These are phyloP conservation scores for Nigrospora sphaerica DNA, from an alignment of 2,329 filamentous ascomycete species.

Conservation along the genomic window DNA sequence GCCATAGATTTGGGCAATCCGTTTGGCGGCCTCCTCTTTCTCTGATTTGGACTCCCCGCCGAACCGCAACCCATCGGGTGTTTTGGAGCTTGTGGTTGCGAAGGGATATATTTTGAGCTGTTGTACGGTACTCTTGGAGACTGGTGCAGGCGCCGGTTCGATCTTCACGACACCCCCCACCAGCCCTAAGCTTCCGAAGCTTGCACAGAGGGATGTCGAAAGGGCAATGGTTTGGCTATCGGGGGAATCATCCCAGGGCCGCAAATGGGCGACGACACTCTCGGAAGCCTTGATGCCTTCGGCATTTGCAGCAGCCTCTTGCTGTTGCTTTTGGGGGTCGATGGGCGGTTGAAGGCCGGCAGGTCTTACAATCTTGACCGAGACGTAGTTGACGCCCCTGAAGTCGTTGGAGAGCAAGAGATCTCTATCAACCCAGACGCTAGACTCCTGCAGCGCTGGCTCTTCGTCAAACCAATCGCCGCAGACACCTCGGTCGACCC, in stretches of 20 bases:
- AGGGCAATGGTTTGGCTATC: conserved; percentile 74
- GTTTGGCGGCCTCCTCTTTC: conserved; percentile 67
- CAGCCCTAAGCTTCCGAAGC: conserved; percentile 63
- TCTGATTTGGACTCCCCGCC: conserved; percentile 82
- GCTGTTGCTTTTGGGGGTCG: conserved; percentile 60
- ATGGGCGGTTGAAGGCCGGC: conserved; percentile 65
- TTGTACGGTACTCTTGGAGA: conserved; percentile 58
- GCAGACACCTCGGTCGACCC: conserved; percentile 63
- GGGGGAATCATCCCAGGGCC: conserved; percentile 79
- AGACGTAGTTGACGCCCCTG: conserved; percentile 68
- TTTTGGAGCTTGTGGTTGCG: conserved; percentile 44
- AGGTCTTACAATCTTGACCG: conserved; percentile 81
- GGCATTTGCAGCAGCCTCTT: conserved; percentile 57
- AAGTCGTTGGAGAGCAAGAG: conserved; percentile 65
- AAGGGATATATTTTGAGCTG: conserved; percentile 79
- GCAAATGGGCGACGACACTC: conserved; percentile 69
- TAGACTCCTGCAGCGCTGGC: conserved; percentile 49
- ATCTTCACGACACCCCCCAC: conserved; percentile 84
- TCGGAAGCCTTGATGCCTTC: conserved; percentile 44
- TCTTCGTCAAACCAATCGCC: conserved; percentile 74
- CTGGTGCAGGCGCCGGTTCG: conserved; percentile 69
- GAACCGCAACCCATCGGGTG: conserved; percentile 67
- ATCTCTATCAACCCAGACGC: conserved; percentile 81
- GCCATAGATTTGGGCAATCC: conserved; percentile 66
- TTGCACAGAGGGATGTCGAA: conserved; percentile 68